phyloP scores from a whole-genome alignment of 202 grass and related monocot species.

The Schoenoplectus triqueter region DNA sequence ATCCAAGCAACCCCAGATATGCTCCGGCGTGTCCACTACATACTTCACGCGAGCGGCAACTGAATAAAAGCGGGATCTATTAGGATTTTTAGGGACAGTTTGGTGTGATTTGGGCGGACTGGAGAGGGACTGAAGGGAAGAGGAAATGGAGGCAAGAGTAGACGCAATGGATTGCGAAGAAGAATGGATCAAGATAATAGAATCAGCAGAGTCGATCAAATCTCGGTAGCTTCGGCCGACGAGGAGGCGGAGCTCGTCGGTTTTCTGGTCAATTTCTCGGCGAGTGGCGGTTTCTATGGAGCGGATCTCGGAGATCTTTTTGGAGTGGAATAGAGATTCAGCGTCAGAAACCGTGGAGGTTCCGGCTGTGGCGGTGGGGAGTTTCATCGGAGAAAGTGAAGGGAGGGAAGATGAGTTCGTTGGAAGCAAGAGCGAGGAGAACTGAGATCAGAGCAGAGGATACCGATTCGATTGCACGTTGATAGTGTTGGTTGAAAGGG shows the following conservation, averaged over 20 bases:
- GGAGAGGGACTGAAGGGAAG: slow-evolving; percentile 70
- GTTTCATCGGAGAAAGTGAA: slow-evolving; percentile 38
- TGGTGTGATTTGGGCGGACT: slow-evolving; percentile 47
- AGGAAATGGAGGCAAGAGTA: slow-evolving; percentile 67
- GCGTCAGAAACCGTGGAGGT: slow-evolving; percentile 59
- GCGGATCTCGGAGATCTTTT: slow-evolving; percentile 89
- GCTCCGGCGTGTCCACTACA: slow-evolving; percentile 93
- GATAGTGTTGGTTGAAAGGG: slow-evolving; percentile 15
- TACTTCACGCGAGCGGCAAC: slow-evolving; percentile 82
- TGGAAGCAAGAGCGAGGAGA: neutral
- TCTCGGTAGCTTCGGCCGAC: slow-evolving; percentile 97
- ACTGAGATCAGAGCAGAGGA: slow-evolving; percentile 7
- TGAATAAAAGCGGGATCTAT: slow-evolving; percentile 55
- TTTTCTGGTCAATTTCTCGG: slow-evolving; percentile 88
- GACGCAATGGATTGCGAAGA: slow-evolving; percentile 75
- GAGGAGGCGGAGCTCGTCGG: slow-evolving; percentile 94
- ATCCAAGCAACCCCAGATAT: slow-evolving; percentile 96
- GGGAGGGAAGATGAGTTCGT: too few species aligned
- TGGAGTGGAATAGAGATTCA: slow-evolving; percentile 85
- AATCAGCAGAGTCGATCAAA: slow-evolving; percentile 93
- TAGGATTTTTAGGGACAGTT: slow-evolving; percentile 39
- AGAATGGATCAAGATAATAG: slow-evolving; percentile 84
- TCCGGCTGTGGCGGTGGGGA: slow-evolving; percentile 38
- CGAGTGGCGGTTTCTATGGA: slow-evolving; percentile 58
- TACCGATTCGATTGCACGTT: slow-evolving; percentile 14